Conservation (phyloP, 345 rosid genomes). For the Arabidopsis arenosa region DNA sequence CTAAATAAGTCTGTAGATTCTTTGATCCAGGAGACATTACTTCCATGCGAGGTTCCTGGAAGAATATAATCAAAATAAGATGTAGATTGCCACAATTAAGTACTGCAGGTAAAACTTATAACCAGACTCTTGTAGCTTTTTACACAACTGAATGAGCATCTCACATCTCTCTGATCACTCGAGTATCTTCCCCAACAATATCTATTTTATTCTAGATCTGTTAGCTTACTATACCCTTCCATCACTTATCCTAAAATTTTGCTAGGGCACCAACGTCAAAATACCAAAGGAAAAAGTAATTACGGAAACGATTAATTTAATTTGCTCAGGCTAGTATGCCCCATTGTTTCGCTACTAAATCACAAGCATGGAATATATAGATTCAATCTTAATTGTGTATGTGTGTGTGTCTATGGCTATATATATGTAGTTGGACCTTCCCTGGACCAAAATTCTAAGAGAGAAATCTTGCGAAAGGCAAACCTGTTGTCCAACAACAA, state of each 20-base stretch:
- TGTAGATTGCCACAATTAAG: conserved; percentile 19
- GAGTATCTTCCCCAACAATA: conserved; percentile 27
- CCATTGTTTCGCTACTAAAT: conserved; percentile 10
- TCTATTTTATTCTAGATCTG: conserved; percentile 18
- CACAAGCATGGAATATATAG: conserved; percentile 19
- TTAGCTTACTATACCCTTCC: conserved; percentile 24
- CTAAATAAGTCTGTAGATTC: conserved; percentile 72
- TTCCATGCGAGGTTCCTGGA: conserved; percentile 95
- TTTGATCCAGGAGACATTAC: conserved; percentile 88
- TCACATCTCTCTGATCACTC: conserved; percentile 14
- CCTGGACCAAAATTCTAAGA: conserved; percentile 9
- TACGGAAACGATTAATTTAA: not conserved
- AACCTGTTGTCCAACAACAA: conserved; percentile 97
- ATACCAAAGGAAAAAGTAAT: conserved; percentile 26
- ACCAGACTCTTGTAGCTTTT: conserved; percentile 17
- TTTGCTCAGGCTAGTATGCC: conserved; percentile 5
- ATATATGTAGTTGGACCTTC: conserved; percentile 9
- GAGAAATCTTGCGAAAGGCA: conserved; percentile 36
- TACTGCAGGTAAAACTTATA: conserved; percentile 21
- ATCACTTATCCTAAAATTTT: conserved; percentile 30
- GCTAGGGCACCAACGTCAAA: not conserved
- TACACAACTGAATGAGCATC: conserved; percentile 21
- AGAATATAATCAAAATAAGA: conserved; percentile 29
- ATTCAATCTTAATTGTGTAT: conserved; percentile 7
- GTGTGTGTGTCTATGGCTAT: not conserved